Evolutionary conservation across 192 early-diverging fungal species (phyloP).

Genomic region (Entophlyctis luteolus): DNA sequence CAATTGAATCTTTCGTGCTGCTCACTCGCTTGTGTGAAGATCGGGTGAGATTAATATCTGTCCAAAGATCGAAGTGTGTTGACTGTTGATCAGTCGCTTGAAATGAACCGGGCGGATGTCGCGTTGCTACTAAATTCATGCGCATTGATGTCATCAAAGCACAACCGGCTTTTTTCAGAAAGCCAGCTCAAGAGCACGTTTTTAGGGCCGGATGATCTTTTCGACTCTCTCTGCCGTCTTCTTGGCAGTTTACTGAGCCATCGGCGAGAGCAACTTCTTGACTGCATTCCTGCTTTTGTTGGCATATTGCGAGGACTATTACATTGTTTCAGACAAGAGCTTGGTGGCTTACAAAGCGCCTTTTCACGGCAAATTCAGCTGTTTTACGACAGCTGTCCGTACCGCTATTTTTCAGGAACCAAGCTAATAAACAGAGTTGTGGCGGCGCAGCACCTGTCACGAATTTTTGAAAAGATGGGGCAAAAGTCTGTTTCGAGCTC

Average conservation of each 20-base stretch:
- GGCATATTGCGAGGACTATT: slow-evolving; percentile 49
- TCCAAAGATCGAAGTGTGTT: too few relatives aligned
- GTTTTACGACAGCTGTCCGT: slow-evolving; percentile 24
- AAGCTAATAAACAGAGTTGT: slow-evolving; percentile 12
- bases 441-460: slow-evolving; percentile 3
- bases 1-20: not conserved
- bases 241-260: slow-evolving; percentile 43
- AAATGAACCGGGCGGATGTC: slow-evolving; percentile 41
- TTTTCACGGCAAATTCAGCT: too few relatives aligned
- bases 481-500: slow-evolving; percentile 5
- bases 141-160: slow-evolving; percentile 8
- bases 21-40: slow-evolving; percentile 16
- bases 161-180: not conserved
- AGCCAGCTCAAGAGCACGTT: not conserved
- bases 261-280: slow-evolving; percentile 47
- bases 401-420: slow-evolving; percentile 35
- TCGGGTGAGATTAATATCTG: not conserved
- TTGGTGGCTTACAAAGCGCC: slow-evolving; percentile 37
- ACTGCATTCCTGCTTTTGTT: slow-evolving; percentile 47
- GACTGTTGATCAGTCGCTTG: slow-evolving; percentile 35
- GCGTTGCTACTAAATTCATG: slow-evolving; percentile 37
- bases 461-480: slow-evolving; percentile 12
- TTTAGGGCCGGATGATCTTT: slow-evolving; percentile 37
- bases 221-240: slow-evolving; percentile 48
- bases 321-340: slow-evolving; percentile 57